Percentiles rank a stretch among this genome's conserved stretches.
Conservation (phyloP, 1,139 yeast genomes). For the Blastobotrys malaysiensis region DNA sequence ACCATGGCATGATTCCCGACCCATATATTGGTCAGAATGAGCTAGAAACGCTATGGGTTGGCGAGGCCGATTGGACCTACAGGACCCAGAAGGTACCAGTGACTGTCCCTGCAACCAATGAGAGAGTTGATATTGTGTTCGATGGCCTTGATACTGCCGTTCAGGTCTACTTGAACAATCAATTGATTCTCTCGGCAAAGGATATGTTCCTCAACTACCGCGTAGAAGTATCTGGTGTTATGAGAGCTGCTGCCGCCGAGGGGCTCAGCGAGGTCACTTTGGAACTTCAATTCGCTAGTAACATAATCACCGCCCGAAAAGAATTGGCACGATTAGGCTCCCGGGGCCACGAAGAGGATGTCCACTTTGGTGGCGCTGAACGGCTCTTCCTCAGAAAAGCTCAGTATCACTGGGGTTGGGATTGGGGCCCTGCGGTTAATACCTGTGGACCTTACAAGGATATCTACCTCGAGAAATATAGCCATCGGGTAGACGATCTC, state of each 20-base stretch:
- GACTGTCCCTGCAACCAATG: background rate
- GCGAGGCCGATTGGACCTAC: constrained; percentile 42
- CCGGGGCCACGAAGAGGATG: constrained; percentile 9
- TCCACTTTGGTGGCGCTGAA: constrained; percentile 14
- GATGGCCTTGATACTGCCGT: constrained; percentile 44
- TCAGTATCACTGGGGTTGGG: constrained; percentile 22
- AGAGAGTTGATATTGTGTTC: constrained; percentile 31
- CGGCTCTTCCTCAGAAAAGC: constrained; percentile 18
- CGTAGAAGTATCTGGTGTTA: constrained; percentile 19
- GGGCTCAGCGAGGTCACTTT: constrained; percentile 8
- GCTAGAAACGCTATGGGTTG: constrained; percentile 40
- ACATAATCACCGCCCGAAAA: constrained; percentile 9
- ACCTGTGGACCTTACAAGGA: constrained; percentile 18
- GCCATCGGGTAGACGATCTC: constrained; percentile 7
- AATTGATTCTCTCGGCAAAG: constrained; percentile 25
- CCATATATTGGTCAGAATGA: constrained; percentile 40
- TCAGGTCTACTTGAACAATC: constrained; percentile 34
- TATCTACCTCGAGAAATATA: constrained; percentile 14
- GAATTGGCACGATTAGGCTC: constrained; percentile 13
- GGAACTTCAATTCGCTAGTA: constrained; percentile 9
- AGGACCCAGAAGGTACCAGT: constrained; percentile 10
- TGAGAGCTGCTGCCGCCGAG: background rate
- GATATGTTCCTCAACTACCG: constrained; percentile 16
- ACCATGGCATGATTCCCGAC: constrained; percentile 36
- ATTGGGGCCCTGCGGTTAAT: constrained; percentile 19